Evolutionary conservation across 1,284 basidiomycete genomes (phyloP), one percentile per base, ranked within the genome.

Genomic region (Ganoderma sp.): DNA sequence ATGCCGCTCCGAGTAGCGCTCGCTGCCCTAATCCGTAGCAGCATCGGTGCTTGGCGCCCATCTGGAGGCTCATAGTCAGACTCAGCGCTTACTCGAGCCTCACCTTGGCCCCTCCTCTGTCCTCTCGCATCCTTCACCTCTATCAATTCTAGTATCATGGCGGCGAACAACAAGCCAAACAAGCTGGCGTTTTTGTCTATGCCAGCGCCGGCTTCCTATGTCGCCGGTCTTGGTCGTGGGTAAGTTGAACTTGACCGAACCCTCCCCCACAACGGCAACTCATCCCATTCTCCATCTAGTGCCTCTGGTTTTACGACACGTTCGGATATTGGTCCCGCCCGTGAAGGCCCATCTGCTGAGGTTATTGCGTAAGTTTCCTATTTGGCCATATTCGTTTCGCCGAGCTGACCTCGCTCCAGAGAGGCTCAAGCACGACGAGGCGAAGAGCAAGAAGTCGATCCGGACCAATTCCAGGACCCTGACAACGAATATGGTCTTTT

Each of bases 281-380:
- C 52, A 69, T 74, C 63, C 66, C 41, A 52, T 62, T 61, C 42
- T 37, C 50, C 32, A 25, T 63, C 15, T 69, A 95, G 94, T 80
- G 97, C 97, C 63, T 98, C 96, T 63, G 98, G 97, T 69, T 99
- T 99, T 82, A 99, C 97, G 0, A 99, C 97, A 9, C 93, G 97
- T 64, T 98, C 96, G 60, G 97, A 99, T 89, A 99, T 99, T 73
- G 97, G 97, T 79, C 98, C 97, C 60, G 97, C 97, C 4, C 87
- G 98, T 79, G 96, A 98, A 78, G 95, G 95, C 0, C 95, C 96
- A 0, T 93, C 93, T 17, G 95, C 95, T 37, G 95, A 97, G 80
- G 89, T 90, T 1, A 84, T 97, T 59, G 94, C 94, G 91, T 93
- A 74, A 71, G 88, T 87, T 32, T 1, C n/a, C 65, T 41, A 19